Conservation (phyloP, 108 stramenopile genomes). For the Cyclotella atomus region DNA sequence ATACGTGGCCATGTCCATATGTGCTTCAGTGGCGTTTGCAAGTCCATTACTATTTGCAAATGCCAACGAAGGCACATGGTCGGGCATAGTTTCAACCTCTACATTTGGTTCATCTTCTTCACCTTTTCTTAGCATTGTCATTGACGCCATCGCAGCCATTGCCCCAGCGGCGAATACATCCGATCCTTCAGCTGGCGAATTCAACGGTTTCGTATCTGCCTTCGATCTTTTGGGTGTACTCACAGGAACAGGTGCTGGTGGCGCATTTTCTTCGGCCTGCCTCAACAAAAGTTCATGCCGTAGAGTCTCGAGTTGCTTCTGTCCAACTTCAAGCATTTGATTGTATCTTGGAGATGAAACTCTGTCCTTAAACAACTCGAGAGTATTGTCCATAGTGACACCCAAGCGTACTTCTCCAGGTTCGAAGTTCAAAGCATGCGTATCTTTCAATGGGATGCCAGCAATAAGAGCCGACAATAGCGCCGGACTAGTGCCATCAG, state of each 20-base stretch:
- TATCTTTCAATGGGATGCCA: conserved; percentile 53
- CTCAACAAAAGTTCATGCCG: conserved; percentile 7
- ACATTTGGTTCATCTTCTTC: conserved; percentile 1
- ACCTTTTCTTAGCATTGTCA: conserved; percentile 22
- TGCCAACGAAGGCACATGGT: conserved; percentile 11
- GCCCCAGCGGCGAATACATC: conserved; percentile 27
- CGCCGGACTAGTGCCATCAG: conserved; percentile 63
- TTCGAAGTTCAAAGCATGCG: conserved; percentile 49
- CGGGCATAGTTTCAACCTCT: neutral
- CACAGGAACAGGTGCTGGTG: neutral
- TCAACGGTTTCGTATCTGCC: neutral
- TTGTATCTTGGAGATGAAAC: conserved; percentile 24
- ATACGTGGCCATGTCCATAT: neutral
- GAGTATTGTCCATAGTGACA: conserved; percentile 41
- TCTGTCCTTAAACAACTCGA: conserved; percentile 15
- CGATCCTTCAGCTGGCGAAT: neutral
- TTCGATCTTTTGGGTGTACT: neutral
- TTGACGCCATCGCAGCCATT: conserved; percentile 17
- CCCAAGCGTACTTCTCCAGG: conserved; percentile 57
- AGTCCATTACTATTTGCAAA: conserved; percentile 19
- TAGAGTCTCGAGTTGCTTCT: conserved; percentile 13
- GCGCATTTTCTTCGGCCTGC: conserved; percentile 7
- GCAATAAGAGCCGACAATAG: conserved; percentile 55
- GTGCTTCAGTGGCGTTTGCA: conserved; percentile 1
- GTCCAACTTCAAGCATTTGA: conserved; percentile 26